Percentiles rank a stretch among this genome's conserved stretches.
phyloP scores from a whole-genome alignment of 495 filamentous ascomycete species.

The Acidiella bohemica region DNA sequence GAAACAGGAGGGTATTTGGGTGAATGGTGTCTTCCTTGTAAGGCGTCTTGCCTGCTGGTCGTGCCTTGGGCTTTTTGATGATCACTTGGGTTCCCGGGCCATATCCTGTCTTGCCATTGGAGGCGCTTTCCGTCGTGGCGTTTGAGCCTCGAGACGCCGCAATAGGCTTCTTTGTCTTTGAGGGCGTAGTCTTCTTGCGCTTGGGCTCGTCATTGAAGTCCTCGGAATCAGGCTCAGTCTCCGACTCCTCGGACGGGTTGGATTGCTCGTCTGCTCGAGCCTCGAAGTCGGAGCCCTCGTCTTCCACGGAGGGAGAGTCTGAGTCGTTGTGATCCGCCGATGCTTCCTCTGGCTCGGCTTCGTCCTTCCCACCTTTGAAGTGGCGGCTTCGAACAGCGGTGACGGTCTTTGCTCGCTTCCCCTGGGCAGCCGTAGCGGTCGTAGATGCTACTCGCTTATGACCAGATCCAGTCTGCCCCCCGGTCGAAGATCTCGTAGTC shows the following conservation, averaged over 20 bases:
- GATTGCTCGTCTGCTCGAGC: no score
- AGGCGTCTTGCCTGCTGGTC: slow-evolving; percentile 47
- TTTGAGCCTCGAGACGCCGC: no score
- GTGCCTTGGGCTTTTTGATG: slow-evolving; percentile 55
- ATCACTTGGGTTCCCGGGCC: slow-evolving; percentile 49
- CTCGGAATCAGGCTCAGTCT: slow-evolving; percentile 19
- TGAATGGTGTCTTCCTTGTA: slow-evolving; percentile 62
- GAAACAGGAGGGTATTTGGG: slow-evolving; percentile 67
- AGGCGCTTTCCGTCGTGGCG: no score
- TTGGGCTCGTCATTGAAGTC: slow-evolving; percentile 26
- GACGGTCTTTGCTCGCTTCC: slow-evolving; percentile 37
- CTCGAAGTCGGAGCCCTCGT: slow-evolving; percentile 29
- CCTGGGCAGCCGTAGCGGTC: slow-evolving; percentile 21
- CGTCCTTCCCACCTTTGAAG: slow-evolving; percentile 31
- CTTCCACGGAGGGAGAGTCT: slow-evolving; percentile 18
- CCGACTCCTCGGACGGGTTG: no score
- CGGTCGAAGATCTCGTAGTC: slow-evolving; percentile 6
- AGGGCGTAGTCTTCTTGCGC: slow-evolving; percentile 13
- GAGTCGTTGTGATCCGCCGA: slow-evolving; percentile 31
- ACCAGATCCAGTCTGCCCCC: slow-evolving; percentile 7
- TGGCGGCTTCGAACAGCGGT: slow-evolving; percentile 48
- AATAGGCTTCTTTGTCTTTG: slow-evolving; percentile 20
- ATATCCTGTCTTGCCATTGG: slow-evolving; percentile 38
- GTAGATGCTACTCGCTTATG: slow-evolving; percentile 24
- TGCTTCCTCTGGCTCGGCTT: slow-evolving; percentile 16